A percentile compares a stretch with the other conserved stretches of the same genome.
Evolutionary conservation across 345 rosid genomes (phyloP).

Genomic region (Sonneratia alba): DNA sequence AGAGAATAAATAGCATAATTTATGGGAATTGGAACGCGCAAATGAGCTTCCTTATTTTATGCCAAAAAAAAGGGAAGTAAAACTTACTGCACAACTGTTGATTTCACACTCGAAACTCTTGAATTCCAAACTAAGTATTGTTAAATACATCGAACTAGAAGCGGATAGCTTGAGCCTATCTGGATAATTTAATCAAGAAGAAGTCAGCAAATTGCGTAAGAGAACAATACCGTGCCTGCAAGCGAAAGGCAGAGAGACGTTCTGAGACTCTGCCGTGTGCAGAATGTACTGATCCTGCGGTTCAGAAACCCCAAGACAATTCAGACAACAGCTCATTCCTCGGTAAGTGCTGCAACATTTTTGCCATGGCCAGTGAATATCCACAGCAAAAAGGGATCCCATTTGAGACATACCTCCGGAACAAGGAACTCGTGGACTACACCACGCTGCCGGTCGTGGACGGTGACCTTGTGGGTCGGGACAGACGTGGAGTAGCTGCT

Average conservation of each 20-base stretch:
- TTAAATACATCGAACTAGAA: not conserved
- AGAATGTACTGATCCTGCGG: constrained; percentile 91
- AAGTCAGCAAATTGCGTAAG: not conserved
- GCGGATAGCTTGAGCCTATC: not conserved
- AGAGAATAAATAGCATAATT: not conserved
- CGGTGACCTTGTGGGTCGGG: constrained; percentile 75
- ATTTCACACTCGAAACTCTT: not conserved
- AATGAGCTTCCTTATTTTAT: not conserved
- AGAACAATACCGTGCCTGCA: constrained; percentile 84
- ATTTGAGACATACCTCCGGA: constrained; percentile 51
- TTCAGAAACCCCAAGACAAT: constrained; percentile 5
- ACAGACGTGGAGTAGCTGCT: constrained; percentile 24
- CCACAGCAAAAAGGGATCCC: too few species aligned
- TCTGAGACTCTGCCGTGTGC: constrained; percentile 85
- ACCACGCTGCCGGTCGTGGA: constrained; percentile 75
- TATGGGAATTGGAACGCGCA: not conserved
- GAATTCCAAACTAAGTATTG: not conserved
- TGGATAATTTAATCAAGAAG: not conserved
- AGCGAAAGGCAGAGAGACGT: constrained; percentile 83
- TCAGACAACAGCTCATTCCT: not conserved
- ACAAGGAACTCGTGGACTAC: constrained; percentile 72
- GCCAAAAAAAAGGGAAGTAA: not conserved
- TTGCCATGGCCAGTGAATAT: not conserved
- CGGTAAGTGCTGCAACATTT: not conserved
- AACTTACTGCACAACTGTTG: not conserved